Base-by-base conservation (phyloP, 2,329 filamentous ascomycete species). In the Exophiala lecanii-corni region DNA sequence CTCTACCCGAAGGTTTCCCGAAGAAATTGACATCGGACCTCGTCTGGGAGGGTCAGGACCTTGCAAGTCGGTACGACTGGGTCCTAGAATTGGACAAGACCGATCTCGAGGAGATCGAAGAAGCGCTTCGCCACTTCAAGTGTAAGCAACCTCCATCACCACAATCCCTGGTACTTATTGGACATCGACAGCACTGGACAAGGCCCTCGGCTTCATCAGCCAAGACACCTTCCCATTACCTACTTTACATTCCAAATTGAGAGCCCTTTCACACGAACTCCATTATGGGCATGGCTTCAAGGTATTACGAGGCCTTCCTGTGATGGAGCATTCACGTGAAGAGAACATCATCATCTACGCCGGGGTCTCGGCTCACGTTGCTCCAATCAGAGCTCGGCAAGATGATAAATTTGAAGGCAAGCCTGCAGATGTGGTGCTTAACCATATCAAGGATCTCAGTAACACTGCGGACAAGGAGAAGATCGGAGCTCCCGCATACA, bases 371-470 rank as follows among this genome's bases (percentile, higher is more conserved):
- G 64, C 65, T 4, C 64, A 71, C 45, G 59, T 71, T 34, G 69
- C 59, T 20, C 50, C 53, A 6, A 53, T 62, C 7, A 56, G 67
- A 2, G 70, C 63, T 4, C 61, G 65, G 2, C 69, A 72, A 48
- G 64, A 70, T 54, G 63, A 63, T 31, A 64, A 64, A 15, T 66
- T 62, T 43, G 52, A 70, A 2, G 73, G 71, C 12, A 51, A 63
- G n/a, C 63, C 65, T 0, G 71, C 71, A 1, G 74, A 77, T 33
- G 72, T 77, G 0, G 71, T 78, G 4, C 59, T 79, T 2, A 65
- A 71, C 2, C 80, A 84, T 49, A 78, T 84, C 62, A 83, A 78
- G 57, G 79, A 85, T 50, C 64, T 84, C 5, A 65, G 55, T 15
- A 68, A 61, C 1, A 57, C 59, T 9, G 56, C 65, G 2, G 57